Evolutionary conservation across 1,139 yeast genomes (phyloP), one percentile per base, ranked within the genome.

Genomic region (Pichia sp.): DNA sequence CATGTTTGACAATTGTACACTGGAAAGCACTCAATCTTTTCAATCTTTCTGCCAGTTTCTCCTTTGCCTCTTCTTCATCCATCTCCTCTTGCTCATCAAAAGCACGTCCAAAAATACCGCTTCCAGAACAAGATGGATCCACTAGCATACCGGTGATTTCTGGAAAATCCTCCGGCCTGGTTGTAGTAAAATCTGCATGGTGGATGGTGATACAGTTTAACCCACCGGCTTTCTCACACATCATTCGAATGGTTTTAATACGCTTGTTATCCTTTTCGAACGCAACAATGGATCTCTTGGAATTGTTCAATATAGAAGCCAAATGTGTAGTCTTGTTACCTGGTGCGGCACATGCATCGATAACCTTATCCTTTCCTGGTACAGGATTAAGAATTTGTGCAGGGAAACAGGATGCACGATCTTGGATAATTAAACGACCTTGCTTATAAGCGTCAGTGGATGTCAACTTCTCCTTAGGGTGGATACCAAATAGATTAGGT

Each of bases 281-380:
- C 0, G 98, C 98, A 50, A 70, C 70, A 6, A 88, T 78, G 0
- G 69, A 56, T 22, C 46, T 45, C 6, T 59, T 66, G 26, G 49
- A 52, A 27, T 55, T 55, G 27, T 42, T 57, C 54, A 44, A 66
- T 56, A 54, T 74, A 63, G 94, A 73, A 0, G 97, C 96, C 21
- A 81, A 64, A 60, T 88, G 97, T 0, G 97, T 85, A 0, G 99
- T 91, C 57, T 91, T 93, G 59, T 91, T 91, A 6, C 99, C 99
- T 2, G 99, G 99, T 0, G 99, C 98, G 3, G 98, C 87, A 61
- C 97, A 88, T 1, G 96, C 84, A 60, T 91, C 99, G 29, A 91
- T 83, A 7, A 87, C 74, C 33, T 67, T 61, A 39, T 69, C 74
- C 32, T 65, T 70, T 5, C 70, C 69, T 12, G 72, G 66, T 1